Evolutionary conservation across 2,329 filamentous ascomycete species (phyloP).

Genomic region (Monilinia laxa): DNA sequence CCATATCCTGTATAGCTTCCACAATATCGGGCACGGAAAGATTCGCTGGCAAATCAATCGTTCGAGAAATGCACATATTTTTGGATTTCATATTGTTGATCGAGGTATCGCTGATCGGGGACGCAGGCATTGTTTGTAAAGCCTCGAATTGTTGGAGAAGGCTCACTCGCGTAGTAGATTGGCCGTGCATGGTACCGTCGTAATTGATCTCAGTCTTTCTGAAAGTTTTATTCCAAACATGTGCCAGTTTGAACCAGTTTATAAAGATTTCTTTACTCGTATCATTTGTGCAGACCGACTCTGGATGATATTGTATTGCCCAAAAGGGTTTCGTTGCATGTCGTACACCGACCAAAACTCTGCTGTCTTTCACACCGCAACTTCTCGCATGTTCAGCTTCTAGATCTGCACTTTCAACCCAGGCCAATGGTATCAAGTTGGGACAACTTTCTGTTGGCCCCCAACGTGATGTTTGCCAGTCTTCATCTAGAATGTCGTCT

Average conservation of each 20-base stretch:
- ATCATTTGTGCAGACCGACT: constrained; percentile 65
- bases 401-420: constrained; percentile 35
- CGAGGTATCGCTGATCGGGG: constrained; percentile 13
- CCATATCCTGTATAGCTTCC: constrained; percentile 43
- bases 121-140: constrained; percentile 18
- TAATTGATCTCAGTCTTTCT: constrained; percentile 22
- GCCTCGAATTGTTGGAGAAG: constrained; percentile 32
- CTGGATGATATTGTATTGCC: constrained; percentile 70
- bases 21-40: constrained; percentile 55
- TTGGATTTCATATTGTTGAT: constrained; percentile 25
- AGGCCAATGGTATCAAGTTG: constrained; percentile 41
- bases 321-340: constrained; percentile 62
- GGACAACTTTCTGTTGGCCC: constrained; percentile 28
- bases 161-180: constrained; percentile 34
- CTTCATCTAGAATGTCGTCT: constrained; percentile 26
- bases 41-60: constrained; percentile 47
- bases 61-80: constrained; percentile 44
- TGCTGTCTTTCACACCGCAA: constrained; percentile 36
- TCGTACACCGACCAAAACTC: constrained; percentile 60
- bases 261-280: constrained; percentile 53
- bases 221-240: constrained; percentile 45
- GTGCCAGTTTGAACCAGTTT: constrained; percentile 61
- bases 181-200: constrained; percentile 28
- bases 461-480: constrained; percentile 36
- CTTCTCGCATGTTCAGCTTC: constrained; percentile 31